These are phyloP conservation scores for Nothophoma quercina DNA, from an alignment of 2,329 filamentous ascomycete genomes.

Conservation along the genomic window DNA sequence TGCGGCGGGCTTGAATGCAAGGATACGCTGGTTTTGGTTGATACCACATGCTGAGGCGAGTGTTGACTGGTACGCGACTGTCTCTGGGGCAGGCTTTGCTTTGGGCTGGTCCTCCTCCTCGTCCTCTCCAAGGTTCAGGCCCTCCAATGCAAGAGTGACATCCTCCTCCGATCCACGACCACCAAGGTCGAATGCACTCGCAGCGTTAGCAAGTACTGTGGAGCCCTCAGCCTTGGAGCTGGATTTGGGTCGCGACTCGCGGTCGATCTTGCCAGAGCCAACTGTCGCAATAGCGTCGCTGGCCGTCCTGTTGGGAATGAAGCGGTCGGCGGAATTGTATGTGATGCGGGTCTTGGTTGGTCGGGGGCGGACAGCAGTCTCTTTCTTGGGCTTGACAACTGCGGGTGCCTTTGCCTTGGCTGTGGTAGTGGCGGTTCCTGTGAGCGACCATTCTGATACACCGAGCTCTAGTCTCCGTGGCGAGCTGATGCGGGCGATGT, in stretches of 20 bases:
- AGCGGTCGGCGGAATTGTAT: conserved; percentile 82
- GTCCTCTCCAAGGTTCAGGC: conserved; percentile 77
- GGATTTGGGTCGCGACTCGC: conserved; percentile 67
- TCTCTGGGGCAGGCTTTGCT: conserved; percentile 83
- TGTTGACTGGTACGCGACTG: conserved; percentile 89
- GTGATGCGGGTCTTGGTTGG: conserved; percentile 50
- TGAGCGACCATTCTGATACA: conserved; percentile 90
- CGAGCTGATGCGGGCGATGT: conserved; percentile 81
- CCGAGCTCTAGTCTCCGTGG: conserved; percentile 89
- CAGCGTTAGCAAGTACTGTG: conserved; percentile 76
- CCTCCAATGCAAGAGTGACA: conserved; percentile 76
- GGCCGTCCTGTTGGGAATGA: conserved; percentile 91
- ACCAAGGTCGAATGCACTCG: conserved; percentile 70
- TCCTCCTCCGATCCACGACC: conserved; percentile 73
- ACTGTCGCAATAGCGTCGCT: conserved; percentile 87
- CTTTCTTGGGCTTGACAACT: conserved; percentile 51
- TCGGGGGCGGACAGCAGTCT: conserved; percentile 40
- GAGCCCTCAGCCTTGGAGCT: conserved; percentile 75
- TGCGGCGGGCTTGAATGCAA: conserved; percentile 97
- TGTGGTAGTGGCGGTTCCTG: conserved; percentile 72
- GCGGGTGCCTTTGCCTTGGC: conserved; percentile 58
- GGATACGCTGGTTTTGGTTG: conserved; percentile 90
- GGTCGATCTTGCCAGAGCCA: conserved; percentile 82
- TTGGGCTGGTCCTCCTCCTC: conserved; percentile 69
- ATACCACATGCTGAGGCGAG: conserved; percentile 91